Conservation (phyloP, 2,329 filamentous ascomycete genomes). For the Triangularia verruculosa region DNA sequence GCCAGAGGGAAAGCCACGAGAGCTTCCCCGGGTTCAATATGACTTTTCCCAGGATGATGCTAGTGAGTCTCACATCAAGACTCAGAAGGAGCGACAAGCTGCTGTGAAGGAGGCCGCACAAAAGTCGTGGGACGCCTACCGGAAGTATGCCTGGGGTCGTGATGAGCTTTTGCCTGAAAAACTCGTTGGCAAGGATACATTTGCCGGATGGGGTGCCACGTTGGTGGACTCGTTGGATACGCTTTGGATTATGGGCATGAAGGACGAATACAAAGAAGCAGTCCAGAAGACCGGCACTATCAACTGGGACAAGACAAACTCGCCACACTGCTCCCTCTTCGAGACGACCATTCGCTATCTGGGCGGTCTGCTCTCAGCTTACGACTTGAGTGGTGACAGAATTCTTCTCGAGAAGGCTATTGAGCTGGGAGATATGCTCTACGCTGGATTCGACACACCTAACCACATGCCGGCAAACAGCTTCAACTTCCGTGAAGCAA, state of each 20-base stretch:
- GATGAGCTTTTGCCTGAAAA: slow-evolving; percentile 55
- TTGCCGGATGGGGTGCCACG: slow-evolving; percentile 57
- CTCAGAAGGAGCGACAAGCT: slow-evolving; percentile 35
- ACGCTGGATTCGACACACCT: slow-evolving; percentile 52
- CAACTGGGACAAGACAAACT: slow-evolving; percentile 50
- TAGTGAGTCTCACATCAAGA: slow-evolving; percentile 40
- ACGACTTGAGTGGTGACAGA: slow-evolving; percentile 48
- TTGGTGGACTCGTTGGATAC: slow-evolving; percentile 59
- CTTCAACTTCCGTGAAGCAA: slow-evolving; percentile 44
- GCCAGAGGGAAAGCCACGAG: slow-evolving; percentile 35
- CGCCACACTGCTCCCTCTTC: slow-evolving; percentile 53
- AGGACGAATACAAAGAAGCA: slow-evolving; percentile 53
- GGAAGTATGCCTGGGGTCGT: slow-evolving; percentile 52
- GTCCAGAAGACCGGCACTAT: slow-evolving; percentile 49
- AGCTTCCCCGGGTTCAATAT: slow-evolving; percentile 44
- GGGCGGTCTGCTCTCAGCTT: slow-evolving; percentile 50
- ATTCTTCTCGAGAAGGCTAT: slow-evolving; percentile 49
- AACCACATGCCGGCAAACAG: slow-evolving; percentile 50
- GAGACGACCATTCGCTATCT: slow-evolving; percentile 60
- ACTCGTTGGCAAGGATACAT: slow-evolving; percentile 44
- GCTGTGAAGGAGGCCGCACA: slow-evolving; percentile 40
- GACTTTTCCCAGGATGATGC: slow-evolving; percentile 29
- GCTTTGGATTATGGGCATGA: slow-evolving; percentile 57
- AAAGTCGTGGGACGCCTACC: slow-evolving; percentile 52
- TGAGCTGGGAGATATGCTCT: slow-evolving; percentile 53